Percentiles rank a stretch among this genome's conserved stretches.
phyloP scores from a whole-genome alignment of 768 basidiomycete species.

The Psilocybe sp. region DNA sequence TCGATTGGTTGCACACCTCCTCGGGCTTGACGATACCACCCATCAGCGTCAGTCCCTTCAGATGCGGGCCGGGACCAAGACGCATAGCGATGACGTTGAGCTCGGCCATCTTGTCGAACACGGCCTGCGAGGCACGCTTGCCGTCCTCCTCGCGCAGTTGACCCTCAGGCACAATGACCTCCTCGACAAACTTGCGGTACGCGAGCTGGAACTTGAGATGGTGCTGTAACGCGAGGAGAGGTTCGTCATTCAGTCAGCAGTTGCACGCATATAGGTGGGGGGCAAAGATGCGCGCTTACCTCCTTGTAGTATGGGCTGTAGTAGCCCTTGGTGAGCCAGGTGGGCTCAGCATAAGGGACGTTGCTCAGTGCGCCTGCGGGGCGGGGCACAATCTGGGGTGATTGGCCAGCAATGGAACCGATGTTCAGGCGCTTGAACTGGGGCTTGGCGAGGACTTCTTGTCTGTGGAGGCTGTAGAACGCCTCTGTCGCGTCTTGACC shows the following conservation, averaged over 20 bases:
- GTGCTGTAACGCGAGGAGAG: constrained; percentile 28
- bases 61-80: constrained; percentile 81
- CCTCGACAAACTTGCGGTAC: constrained; percentile 70
- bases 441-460: constrained; percentile 75
- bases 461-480: constrained; percentile 87
- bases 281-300: constrained; percentile 30
- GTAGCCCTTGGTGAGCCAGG: constrained; percentile 71
- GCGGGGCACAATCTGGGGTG: constrained; percentile 47
- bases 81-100: constrained; percentile 61
- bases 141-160: constrained; percentile 75
- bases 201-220: constrained; percentile 57
- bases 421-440: constrained; percentile 74
- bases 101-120: constrained; percentile 68
- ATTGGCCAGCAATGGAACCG: constrained; percentile 67
- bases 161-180: constrained; percentile 54
- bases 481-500: constrained; percentile 85
- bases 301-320: constrained; percentile 74
- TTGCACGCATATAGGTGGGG: background rate
- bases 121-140: constrained; percentile 66
- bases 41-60: constrained; percentile 75
- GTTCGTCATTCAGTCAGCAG: constrained; percentile 32
- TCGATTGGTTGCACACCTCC: constrained; percentile 40
- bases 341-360: constrained; percentile 89
- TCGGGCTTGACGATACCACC: constrained; percentile 74
- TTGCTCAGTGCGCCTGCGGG: constrained; percentile 58